Evolutionary conservation across 2,329 filamentous ascomycete species (phyloP).

Genomic region (Exophiala aquamarina): DNA sequence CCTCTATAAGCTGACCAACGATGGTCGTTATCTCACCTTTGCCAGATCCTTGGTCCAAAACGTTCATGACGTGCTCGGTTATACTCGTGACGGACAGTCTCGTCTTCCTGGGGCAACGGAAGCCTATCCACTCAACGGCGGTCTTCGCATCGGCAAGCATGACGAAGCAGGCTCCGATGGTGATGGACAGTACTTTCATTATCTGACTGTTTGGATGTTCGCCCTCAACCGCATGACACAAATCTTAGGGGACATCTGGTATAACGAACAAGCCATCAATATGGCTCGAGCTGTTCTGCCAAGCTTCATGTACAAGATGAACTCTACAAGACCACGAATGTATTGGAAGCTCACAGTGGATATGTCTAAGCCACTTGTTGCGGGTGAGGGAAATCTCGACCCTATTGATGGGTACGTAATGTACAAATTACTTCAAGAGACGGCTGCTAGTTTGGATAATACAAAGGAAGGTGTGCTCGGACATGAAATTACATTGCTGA

Average conservation of each 20-base stretch:
- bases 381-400: no score
- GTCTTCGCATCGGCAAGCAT: slow-evolving; percentile 59
- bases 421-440: no score
- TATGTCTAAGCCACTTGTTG: slow-evolving; percentile 50
- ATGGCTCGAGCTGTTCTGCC: slow-evolving; percentile 56
- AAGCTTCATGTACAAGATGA: slow-evolving; percentile 48
- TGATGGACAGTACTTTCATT: slow-evolving; percentile 64
- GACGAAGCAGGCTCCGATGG: slow-evolving; percentile 50
- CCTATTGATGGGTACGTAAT: no score
- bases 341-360: slow-evolving; percentile 59
- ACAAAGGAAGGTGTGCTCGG: no score
- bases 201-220: slow-evolving; percentile 64
- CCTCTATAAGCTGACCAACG: slow-evolving; percentile 43
- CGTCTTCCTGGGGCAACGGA: slow-evolving; percentile 55
- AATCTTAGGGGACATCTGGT: slow-evolving; percentile 47
- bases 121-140: slow-evolving; percentile 52
- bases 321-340: slow-evolving; percentile 41
- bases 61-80: slow-evolving; percentile 56
- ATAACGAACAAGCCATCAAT: slow-evolving; percentile 53
- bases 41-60: slow-evolving; percentile 50
- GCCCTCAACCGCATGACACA: slow-evolving; percentile 56
- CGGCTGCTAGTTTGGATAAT: no score
- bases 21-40: slow-evolving; percentile 48
- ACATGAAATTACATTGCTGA: no score
- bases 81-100: slow-evolving; percentile 49